phyloP scores from a whole-genome alignment of 164 flowering plant species.

The Stephania yunnanensis region DNA sequence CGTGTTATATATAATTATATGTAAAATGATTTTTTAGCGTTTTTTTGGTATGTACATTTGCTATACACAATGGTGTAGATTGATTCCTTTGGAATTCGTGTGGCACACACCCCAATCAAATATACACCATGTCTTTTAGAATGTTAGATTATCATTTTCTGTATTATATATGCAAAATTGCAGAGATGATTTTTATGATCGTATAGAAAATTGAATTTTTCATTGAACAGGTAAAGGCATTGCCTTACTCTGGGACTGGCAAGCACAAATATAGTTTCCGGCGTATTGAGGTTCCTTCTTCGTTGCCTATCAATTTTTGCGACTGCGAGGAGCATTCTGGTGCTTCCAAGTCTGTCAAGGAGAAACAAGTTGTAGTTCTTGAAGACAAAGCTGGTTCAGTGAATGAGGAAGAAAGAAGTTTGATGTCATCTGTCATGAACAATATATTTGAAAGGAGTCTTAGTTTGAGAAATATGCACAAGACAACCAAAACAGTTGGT shows the following conservation, averaged over 20 bases:
- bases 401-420: conserved; percentile 45
- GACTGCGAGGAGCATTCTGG: conserved; percentile 80
- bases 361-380: conserved; percentile 15
- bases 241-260: conserved; percentile 75
- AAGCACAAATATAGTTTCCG: conserved; percentile 95
- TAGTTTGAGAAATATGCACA: conserved; percentile 3
- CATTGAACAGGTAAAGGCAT: conserved; percentile 49
- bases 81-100: too few species aligned
- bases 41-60: too few species aligned
- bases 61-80: too few species aligned
- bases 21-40: too few species aligned
- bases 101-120: too few species aligned
- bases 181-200: too few species aligned
- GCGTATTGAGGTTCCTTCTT: conserved; percentile 54
- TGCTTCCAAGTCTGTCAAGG: conserved; percentile 18
- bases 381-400: conserved; percentile 28
- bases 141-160: too few species aligned
- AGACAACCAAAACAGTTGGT: neutral
- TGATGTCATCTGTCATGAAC: conserved; percentile 71
- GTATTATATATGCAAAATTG: too few species aligned
- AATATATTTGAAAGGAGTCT: conserved; percentile 49
- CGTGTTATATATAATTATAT: too few species aligned
- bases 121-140: too few species aligned
- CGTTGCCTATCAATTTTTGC: conserved; percentile 70
- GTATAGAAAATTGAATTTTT: conserved; percentile 6